Evolutionary conservation across 2,329 filamentous ascomycete species (phyloP), one percentile per base, ranked within the genome.

Genomic region (Neofusicoccum laricinum): DNA sequence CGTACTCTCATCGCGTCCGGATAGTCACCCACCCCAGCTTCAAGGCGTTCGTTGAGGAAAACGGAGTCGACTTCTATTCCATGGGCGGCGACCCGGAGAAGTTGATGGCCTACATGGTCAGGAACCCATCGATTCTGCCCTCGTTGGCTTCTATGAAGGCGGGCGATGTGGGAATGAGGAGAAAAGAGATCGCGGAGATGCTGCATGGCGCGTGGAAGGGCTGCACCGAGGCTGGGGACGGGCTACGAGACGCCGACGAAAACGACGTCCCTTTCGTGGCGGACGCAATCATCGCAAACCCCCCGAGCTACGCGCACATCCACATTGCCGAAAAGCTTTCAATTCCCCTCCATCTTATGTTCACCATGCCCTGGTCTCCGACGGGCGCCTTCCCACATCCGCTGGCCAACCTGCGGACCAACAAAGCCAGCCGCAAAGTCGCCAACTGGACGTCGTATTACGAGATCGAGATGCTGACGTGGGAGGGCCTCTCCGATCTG

Each of bases 31-130:
- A 94, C 71, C 89, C 90, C 1, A 87, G 87, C 0, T 94, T 94
- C 74, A 87, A 87, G 53, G 85, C 91, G 0, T 92, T 93, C 69
- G 86, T 94, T 1, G 84, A 91, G 70, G 83, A 88, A 53, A 89
- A 92, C 12, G 89, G 87, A 0, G 81, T 94, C 0, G 91, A 94
- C 69, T 94, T 94, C 77, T 94, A 93, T 76, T 89, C 86, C 1
- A 86, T 93, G 1, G 91, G 91, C 1, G 91, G 91, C 1, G 88
- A 94, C 69, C 91, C 91, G 1, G 86, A 88, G 0, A 90, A 93
- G 75, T 80, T 95, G 1, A 94, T 94, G 91, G 88, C 90, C 0
- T 94, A 93, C 74, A 94, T 95, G 91, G 90, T 93, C 38, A 92
- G 92, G 78, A 93, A 94, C 70, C 90, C 82, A 0, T 90, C 90